Evolutionary conservation across 495 filamentous ascomycete species (phyloP).

Genomic region (Penicillium flavigenum): DNA sequence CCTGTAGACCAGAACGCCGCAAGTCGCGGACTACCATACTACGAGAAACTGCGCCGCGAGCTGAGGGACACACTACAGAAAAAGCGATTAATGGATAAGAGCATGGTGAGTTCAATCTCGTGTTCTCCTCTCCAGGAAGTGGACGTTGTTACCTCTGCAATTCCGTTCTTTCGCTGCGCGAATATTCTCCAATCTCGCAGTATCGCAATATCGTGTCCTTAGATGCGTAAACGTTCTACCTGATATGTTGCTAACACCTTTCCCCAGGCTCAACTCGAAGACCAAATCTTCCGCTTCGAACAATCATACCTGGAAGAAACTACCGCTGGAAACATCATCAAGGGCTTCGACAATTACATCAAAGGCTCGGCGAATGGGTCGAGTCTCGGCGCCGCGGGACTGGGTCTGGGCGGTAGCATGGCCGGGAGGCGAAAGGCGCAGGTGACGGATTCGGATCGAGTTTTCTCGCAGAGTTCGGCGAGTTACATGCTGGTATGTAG

Average conservation of each 20-base stretch:
- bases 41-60: constrained; percentile 69
- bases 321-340: constrained; percentile 89
- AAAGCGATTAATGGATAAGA: constrained; percentile 66
- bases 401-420: constrained; percentile 45
- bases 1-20: constrained; percentile 30
- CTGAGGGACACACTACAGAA: constrained; percentile 65
- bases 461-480: constrained; percentile 53
- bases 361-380: constrained; percentile 64
- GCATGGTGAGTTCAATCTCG: constrained; percentile 50
- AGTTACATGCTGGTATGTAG: constrained; percentile 50
- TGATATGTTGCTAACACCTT: constrained; percentile 8
- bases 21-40: constrained; percentile 61
- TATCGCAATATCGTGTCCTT: background rate
- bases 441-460: constrained; percentile 50
- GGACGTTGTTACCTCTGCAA: background rate
- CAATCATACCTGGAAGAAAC: constrained; percentile 89
- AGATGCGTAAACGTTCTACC: background rate
- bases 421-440: constrained; percentile 47
- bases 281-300: constrained; percentile 81
- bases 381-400: constrained; percentile 33
- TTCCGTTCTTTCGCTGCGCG: background rate
- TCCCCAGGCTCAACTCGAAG: constrained; percentile 64
- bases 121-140: background rate
- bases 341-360: constrained; percentile 95
- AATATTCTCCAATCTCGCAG: background rate